Base-by-base conservation (phyloP, 2,329 filamentous ascomycete species). In the Fusarium solani-melongenae region DNA sequence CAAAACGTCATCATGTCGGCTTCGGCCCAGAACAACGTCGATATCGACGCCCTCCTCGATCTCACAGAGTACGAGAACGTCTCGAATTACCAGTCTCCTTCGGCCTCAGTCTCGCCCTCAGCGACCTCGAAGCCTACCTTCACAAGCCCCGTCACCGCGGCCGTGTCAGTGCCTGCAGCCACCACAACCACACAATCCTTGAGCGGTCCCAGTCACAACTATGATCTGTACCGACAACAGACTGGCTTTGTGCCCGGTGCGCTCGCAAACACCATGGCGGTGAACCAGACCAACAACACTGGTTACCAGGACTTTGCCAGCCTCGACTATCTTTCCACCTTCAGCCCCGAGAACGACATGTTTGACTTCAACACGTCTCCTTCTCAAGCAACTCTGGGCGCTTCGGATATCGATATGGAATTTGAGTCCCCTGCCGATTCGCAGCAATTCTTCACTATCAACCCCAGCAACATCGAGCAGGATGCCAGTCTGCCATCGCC, bases 141-240 rank as follows among this genome's bases (percentile, higher is more conserved):
- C 75, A 82, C 85, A 51, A 87, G 85, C 74, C 85, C 89, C 9
- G 80, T 88, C 9, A 83, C 88, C 6, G 84, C 86, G 71, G 87
- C 88, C 61, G 84, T 88, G 49, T 85, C 87, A 64, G 87, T 90
- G 6, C 88, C 89, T n/a, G 84, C 86, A 38, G 82, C 92, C 66
- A 82, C 89, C 20, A 82, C 88, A 9, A 84, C 86, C 63, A 89
- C 92, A 70, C 88, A 89, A 34, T 90, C 88, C 22, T 90, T 95
- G 79, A 91, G 91, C 56, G 94, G 91, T 38, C 96, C 96, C 10
- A 98, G 94, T 83, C 95, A 98, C 85, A 94, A 97, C 84, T 98
- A 98, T 87, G 94, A 95, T 79, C 91, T 94, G 80, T 97, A 98
- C 86, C 94, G 94, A 85, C 96, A 99, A 82, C 95, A 98, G 86